These are phyloP conservation scores for Cyclanthera cordifolia DNA, from an alignment of 306 rosid species.

Conservation along the genomic window DNA sequence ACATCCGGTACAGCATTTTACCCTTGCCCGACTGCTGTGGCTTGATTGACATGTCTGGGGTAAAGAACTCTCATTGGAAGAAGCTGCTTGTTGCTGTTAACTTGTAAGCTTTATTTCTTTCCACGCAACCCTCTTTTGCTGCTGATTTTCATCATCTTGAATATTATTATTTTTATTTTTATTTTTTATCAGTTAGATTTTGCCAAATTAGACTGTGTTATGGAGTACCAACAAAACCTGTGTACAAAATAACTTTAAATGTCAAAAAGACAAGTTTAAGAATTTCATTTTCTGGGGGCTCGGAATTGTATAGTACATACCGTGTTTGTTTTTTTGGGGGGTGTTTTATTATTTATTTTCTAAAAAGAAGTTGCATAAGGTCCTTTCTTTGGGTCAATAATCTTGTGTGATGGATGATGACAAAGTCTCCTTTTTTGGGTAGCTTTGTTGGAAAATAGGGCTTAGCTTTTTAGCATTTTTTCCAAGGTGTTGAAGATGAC, in stretches of 20 bases:
- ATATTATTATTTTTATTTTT: neutral
- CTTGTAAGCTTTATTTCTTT: slow-evolving; percentile 12
- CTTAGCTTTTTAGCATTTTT: too few species aligned
- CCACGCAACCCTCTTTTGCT: slow-evolving; percentile 10
- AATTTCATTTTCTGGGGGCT: neutral
- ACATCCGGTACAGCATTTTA: slow-evolving; percentile 69
- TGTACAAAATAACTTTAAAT: slow-evolving; percentile 11
- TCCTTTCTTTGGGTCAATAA: slow-evolving; percentile 9
- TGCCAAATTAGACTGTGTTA: neutral
- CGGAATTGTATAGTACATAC: neutral
- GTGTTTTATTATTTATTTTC: too few species aligned
- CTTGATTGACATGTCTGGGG: slow-evolving; percentile 14
- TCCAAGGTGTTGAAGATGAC: neutral
- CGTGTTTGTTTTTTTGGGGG: neutral
- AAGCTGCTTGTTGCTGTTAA: slow-evolving; percentile 6
- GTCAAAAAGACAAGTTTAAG: slow-evolving; percentile 9
- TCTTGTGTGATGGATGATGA: neutral
- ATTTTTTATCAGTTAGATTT: slow-evolving; percentile 3
- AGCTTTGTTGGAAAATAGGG: too few species aligned
- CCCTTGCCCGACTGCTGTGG: slow-evolving; percentile 56
- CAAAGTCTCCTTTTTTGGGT: neutral
- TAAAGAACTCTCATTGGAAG: neutral
- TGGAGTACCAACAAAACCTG: too few species aligned
- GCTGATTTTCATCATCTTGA: neutral
- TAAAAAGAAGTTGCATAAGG: neutral